Evolutionary conservation across 2,329 filamentous ascomycete species (phyloP).

Genomic region (Aspergillus clavatus): DNA sequence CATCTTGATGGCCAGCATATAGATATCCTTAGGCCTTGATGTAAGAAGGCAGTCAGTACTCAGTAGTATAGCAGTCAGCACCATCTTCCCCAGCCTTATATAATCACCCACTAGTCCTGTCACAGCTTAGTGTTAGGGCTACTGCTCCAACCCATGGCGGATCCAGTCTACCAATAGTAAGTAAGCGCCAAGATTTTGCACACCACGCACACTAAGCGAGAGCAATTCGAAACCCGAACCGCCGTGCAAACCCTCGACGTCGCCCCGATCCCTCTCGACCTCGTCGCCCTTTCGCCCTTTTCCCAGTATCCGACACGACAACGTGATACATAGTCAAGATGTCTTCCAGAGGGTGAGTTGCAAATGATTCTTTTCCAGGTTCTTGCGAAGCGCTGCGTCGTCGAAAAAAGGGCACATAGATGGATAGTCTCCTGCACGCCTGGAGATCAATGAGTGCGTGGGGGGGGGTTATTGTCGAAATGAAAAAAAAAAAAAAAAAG

Average conservation of each 20-base stretch:
- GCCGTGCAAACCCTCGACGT: constrained; percentile 22
- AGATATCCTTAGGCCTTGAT: too few species aligned
- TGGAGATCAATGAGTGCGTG: neutral
- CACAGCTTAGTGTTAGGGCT: constrained; percentile 37
- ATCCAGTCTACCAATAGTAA: constrained; percentile 21
- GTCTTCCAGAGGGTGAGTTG: constrained; percentile 49
- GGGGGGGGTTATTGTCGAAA: neutral
- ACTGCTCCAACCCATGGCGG: constrained; percentile 5
- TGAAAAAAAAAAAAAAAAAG: too few species aligned
- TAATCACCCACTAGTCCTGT: neutral
- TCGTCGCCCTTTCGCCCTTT: constrained; percentile 28
- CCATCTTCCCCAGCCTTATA: neutral
- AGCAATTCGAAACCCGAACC: constrained; percentile 31
- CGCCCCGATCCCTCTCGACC: constrained; percentile 24
- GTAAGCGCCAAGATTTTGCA: constrained; percentile 40
- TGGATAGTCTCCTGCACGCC: neutral
- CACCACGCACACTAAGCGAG: constrained; percentile 44
- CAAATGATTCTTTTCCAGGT: constrained; percentile 12
- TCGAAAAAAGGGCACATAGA: neutral
- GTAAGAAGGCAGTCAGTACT: neutral
- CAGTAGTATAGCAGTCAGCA: too few species aligned
- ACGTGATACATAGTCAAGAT: constrained; percentile 44
- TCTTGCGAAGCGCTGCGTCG: constrained; percentile 10
- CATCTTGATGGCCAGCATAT: too few species aligned
- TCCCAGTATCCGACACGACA: constrained; percentile 35